Conservation (phyloP, 371 early-diverging fungal genomes). For the Apophysomyces sp. region DNA sequence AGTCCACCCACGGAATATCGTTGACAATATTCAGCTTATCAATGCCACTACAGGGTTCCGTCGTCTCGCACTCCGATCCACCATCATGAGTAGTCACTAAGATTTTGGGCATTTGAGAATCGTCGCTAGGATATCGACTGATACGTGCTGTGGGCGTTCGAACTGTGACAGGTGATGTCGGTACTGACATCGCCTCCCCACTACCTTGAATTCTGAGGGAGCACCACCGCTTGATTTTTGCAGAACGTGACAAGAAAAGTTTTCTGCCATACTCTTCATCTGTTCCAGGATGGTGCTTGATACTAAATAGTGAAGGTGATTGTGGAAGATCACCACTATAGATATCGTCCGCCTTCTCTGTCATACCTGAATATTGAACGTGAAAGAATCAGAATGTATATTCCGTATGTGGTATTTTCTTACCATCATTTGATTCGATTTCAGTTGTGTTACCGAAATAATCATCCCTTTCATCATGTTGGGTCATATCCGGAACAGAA, state of each 20-base stretch:
- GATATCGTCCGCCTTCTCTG: neutral
- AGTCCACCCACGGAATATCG: slow-evolving; percentile 49
- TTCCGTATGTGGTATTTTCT: neutral
- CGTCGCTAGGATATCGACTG: slow-evolving; percentile 10
- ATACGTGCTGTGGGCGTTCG: slow-evolving; percentile 9
- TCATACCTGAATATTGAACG: neutral
- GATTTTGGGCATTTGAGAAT: slow-evolving; percentile 38
- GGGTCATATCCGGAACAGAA: slow-evolving; percentile 3
- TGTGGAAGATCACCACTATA: neutral
- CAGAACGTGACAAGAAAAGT: slow-evolving; percentile 42
- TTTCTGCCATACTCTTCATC: slow-evolving; percentile 33
- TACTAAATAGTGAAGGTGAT: neutral
- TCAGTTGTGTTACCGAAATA: neutral
- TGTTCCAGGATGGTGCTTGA: neutral
- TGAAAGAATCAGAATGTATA: neutral
- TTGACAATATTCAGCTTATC: slow-evolving; percentile 14
- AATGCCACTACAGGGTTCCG: neutral
- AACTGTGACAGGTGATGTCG: slow-evolving; percentile 10
- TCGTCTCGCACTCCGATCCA: neutral
- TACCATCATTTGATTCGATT: neutral
- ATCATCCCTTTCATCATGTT: neutral
- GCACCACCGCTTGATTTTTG: slow-evolving; percentile 45
- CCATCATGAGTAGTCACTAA: slow-evolving; percentile 26
- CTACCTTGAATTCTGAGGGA: slow-evolving; percentile 6
- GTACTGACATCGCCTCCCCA: slow-evolving; percentile 2